Conservation (phyloP, 176 grass and related monocot species). For the Carex myosuroides region DNA sequence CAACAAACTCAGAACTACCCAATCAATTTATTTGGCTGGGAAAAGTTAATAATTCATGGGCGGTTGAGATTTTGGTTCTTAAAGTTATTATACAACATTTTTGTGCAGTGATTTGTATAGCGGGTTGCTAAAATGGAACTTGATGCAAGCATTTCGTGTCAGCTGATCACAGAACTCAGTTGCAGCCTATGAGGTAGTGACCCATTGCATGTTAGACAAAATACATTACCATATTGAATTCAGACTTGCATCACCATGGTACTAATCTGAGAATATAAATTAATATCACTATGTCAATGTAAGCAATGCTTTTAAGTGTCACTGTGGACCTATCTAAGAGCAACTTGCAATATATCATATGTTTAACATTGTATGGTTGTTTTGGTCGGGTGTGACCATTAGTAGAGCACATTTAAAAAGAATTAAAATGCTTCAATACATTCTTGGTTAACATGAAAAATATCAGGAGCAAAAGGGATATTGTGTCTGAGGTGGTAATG, state of each 20-base stretch:
- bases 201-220: background rate
- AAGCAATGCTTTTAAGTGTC: background rate
- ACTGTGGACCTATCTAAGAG: background rate
- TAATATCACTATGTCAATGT: background rate
- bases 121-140: background rate
- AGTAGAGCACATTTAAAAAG: background rate
- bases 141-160: background rate
- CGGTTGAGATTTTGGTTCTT: background rate
- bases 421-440: background rate
- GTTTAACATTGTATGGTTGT: constrained; percentile 6
- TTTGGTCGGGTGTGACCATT: constrained; percentile 14
- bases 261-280: background rate
- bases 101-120: background rate
- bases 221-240: background rate
- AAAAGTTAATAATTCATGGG: background rate
- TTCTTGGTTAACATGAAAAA: background rate
- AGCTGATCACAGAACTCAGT: background rate
- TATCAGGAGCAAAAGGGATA: background rate
- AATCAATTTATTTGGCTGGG: background rate
- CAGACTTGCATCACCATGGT: background rate
- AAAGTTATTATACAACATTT: background rate
- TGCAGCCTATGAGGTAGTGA: background rate
- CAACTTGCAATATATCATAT: constrained; percentile 1
- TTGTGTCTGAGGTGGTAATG: background rate
- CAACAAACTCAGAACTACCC: constrained; percentile 11